Conservation (phyloP, 2,329 filamentous ascomycete genomes). For the Geoglossum cookeanum region DNA sequence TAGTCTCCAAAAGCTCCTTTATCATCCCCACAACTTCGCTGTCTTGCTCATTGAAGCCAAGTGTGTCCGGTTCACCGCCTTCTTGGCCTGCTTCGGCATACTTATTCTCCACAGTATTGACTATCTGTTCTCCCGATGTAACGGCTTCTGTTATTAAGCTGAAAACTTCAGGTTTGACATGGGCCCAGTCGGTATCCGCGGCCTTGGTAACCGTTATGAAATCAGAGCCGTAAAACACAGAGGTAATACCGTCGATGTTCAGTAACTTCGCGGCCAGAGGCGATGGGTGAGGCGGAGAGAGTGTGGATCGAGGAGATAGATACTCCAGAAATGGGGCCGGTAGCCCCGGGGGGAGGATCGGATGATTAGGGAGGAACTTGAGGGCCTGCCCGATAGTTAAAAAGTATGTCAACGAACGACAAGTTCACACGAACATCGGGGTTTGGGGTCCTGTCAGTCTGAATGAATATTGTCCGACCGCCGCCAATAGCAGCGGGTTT, state of each 20-base stretch:
- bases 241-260: constrained; percentile 85
- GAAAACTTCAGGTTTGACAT: constrained; percentile 90
- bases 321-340: constrained; percentile 76
- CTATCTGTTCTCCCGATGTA: constrained; percentile 63
- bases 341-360: constrained; percentile 57
- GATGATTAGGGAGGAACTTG: constrained; percentile 88
- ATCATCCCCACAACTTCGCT: constrained; percentile 95
- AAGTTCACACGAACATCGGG: constrained; percentile 42
- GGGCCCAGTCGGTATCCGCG: constrained; percentile 73
- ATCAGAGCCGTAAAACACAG: constrained; percentile 83
- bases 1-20: constrained; percentile 87
- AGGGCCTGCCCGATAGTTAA: constrained; percentile 32
- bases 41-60: constrained; percentile 77
- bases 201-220: constrained; percentile 96
- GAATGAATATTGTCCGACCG: constrained; percentile 75
- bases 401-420: neutral
- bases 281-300: constrained; percentile 76
- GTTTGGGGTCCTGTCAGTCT: constrained; percentile 89
- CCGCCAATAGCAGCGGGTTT: constrained; percentile 21
- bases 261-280: constrained; percentile 78
- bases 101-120: constrained; percentile 48
- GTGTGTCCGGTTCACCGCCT: constrained; percentile 40
- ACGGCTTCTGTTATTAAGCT: constrained; percentile 86
- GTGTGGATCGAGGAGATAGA: constrained; percentile 67
- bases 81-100: constrained; percentile 29